Percentiles rank a stretch among this genome's conserved stretches.
phyloP scores from a whole-genome alignment of 23 red algal genomes.

The Gracilaria domingensis region DNA sequence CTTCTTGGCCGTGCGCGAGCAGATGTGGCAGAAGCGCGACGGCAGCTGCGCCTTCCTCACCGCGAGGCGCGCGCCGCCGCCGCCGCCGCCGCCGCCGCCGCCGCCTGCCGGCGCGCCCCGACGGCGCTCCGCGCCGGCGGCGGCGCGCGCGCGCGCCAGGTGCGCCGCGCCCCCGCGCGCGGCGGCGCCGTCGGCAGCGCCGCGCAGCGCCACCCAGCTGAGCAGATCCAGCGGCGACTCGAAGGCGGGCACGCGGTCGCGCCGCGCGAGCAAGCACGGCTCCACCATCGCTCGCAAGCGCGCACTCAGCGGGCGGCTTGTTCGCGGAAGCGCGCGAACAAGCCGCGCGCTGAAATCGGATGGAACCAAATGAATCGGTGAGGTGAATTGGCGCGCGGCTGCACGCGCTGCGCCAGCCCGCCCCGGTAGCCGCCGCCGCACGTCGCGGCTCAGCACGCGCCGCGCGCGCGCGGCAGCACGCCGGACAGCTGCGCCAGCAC shows the following conservation, averaged over 20 bases:
- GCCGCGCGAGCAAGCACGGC: background rate
- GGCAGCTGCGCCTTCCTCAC: background rate
- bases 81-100: background rate
- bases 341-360: no score
- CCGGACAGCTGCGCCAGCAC: slow-evolving; percentile 9
- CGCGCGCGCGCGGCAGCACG: background rate
- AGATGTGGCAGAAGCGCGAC: slow-evolving; percentile 72
- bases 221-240: slow-evolving; percentile 32
- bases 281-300: background rate
- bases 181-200: background rate
- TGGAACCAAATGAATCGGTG: background rate
- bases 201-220: slow-evolving; percentile 32
- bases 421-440: no score
- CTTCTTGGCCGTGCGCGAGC: slow-evolving; percentile 46
- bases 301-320: no score
- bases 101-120: background rate
- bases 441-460: background rate
- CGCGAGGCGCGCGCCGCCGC: no score
- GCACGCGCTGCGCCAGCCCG: background rate
- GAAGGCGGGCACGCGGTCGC: background rate
- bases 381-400: background rate
- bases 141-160: background rate
- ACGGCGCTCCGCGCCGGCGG: background rate
- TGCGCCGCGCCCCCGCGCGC: background rate
- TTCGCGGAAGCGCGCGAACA: no score